Evolutionary conservation across 257 asterid genomes (phyloP), one percentile per base, ranked within the genome.

Genomic region (Penstemon newberryi): DNA sequence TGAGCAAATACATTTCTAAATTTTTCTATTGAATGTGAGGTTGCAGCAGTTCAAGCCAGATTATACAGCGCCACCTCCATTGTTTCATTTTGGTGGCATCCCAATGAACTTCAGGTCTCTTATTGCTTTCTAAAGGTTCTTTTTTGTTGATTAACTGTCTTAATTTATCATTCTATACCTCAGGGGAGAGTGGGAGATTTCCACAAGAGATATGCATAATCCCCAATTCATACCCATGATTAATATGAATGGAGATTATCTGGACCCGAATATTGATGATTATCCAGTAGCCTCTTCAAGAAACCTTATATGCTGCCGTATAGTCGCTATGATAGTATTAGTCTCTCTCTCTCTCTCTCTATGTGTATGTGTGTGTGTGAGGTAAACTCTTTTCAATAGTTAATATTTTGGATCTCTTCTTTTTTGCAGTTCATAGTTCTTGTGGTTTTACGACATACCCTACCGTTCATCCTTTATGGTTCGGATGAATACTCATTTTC

Each of bases 101-200:
- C 85, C 94, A 0, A 74, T 81, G 79, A 84, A 85, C 84, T 84
- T 85, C 77, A 85, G 95, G 98, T 92, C 65, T 51, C 52, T 53
- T 47, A 65, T 75, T 69, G 0, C 67, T 33, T 45, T 44, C 45
- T 50, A 37, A 1, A 15, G 39, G 19, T 11, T 47, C 6, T 51
- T 45, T 3, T 7, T 38, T 54, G 58, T 18, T 8, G n/a, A 4
- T 44, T 40, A 68, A 10, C 53, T 41, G 37, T 52, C 61, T 4
- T 58, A 40, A 10, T 12, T 47, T 40, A 1, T 3, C 38, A 54
- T 19, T 36, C 7, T 47, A 59, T 55, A 56, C 74, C 10, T 67
- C 85, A 90, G 96, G 78, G 95, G 88, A 52, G 77, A 80, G 66
- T 92, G 97, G 98, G 87, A 85, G 77, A 80, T 88, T 61, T 72